These are phyloP conservation scores for Oleoguttula mirabilis DNA, from an alignment of 495 filamentous ascomycete species.

Conservation along the genomic window DNA sequence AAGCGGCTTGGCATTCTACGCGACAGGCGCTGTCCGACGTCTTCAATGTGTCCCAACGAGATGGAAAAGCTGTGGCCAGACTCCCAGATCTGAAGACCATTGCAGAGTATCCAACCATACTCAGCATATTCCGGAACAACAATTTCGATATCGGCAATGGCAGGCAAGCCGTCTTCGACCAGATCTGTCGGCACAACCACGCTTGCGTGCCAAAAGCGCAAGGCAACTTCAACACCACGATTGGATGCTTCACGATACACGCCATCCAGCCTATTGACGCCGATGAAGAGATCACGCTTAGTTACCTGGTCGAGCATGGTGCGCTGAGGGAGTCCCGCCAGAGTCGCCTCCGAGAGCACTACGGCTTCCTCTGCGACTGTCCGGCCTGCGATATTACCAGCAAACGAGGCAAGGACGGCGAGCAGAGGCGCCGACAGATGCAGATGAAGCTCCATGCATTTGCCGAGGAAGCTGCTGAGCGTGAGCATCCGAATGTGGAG, in stretches of 20 bases:
- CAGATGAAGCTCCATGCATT: not conserved
- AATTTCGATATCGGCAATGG: conserved; percentile 3
- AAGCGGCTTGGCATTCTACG: not conserved
- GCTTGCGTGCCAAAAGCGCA: conserved; percentile 23
- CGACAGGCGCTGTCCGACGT: not conserved
- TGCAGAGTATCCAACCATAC: not conserved
- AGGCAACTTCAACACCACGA: conserved; percentile 20
- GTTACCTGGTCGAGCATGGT: conserved; percentile 16
- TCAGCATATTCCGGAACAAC: conserved; percentile 6
- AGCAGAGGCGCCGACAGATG: not conserved
- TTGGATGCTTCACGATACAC: conserved; percentile 18
- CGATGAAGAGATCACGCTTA: conserved; percentile 24
- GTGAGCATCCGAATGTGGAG: not conserved
- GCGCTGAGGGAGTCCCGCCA: conserved; percentile 8
- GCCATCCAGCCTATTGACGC: conserved; percentile 16
- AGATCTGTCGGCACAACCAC: conserved; percentile 21
- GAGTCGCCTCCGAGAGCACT: conserved; percentile 9
- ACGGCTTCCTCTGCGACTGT: conserved; percentile 21
- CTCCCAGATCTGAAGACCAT: not conserved
- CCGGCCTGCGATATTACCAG: not conserved
- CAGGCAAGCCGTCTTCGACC: conserved; percentile 16
- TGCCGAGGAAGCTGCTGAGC: not conserved
- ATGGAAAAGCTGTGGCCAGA: not conserved
- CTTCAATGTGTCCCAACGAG: not conserved
- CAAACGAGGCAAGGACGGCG: not conserved